Percentiles rank a stretch among this genome's conserved stretches.
These are phyloP conservation scores for Phanerodontia chrysosporium DNA, from an alignment of 768 basidiomycete genomes.

Conservation along the genomic window DNA sequence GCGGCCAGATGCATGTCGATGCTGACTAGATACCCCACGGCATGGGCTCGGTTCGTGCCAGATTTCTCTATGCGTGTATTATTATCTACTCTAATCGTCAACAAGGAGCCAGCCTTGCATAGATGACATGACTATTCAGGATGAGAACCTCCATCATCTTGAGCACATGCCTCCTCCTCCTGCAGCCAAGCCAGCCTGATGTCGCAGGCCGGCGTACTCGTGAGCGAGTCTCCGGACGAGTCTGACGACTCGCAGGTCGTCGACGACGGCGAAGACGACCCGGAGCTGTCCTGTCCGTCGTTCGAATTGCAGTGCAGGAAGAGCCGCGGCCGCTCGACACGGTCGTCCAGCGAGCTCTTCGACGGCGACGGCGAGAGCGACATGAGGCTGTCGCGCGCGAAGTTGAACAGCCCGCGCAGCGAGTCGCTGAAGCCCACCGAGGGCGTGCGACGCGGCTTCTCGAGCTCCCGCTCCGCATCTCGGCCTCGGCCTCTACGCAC, in stretches of 20 bases:
- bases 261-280: neutral
- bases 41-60: neutral
- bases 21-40: conserved; percentile 39
- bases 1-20: conserved; percentile 66
- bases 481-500: no score
- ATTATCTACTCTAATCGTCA: conserved; percentile 4
- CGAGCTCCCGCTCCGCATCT: neutral
- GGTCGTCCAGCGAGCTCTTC: neutral
- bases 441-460: neutral
- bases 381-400: neutral
- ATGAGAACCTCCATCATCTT: neutral
- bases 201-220: neutral
- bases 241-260: neutral
- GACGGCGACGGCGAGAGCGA: neutral
- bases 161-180: neutral
- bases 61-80: neutral
- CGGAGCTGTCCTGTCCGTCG: neutral
- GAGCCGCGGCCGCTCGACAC: neutral
- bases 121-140: neutral
- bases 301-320: neutral
- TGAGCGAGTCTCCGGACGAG: neutral
- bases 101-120: neutral
- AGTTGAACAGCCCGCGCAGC: neutral
- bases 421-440: conserved; percentile 1
- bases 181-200: neutral